Base-by-base conservation (phyloP, 768 basidiomycete genomes). In the Lactarius trivialis region DNA sequence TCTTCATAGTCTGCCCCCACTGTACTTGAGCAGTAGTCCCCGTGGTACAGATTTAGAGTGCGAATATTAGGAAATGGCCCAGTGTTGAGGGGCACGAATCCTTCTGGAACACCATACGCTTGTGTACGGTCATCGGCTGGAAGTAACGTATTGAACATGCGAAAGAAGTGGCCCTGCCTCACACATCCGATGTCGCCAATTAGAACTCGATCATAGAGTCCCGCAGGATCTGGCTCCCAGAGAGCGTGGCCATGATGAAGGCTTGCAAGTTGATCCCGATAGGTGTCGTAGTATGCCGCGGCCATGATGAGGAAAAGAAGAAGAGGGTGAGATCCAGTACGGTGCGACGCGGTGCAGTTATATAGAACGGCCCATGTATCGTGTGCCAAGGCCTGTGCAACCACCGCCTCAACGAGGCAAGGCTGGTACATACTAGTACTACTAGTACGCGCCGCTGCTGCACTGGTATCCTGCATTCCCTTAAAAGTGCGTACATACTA, bases 171-270 rank as follows among this genome's bases (percentile, higher is more conserved):
- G n/a, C 68, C 68, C 7, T 66, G 55, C 30, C 50, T 48, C 17
- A 67, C 55, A 39, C 58, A 64, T 11, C 68, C 68, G n/a, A 69
- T 65, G 52, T 69, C 68, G 32, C 61, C 68, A 30, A 68, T 53
- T 15, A 52, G 55, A 43, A 69, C 68, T 15, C 53, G 61, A 30
- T 68, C 62, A 32, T 69, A 69, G 8, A 64, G 58, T 12, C 48
- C 43, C 4, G 12, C 59, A 28, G 68, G 68, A 41, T 49, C 48
- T 28, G 68, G 68, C n/a, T 61, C 49, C 65, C 68, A 67, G 17
- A 67, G 57, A 7, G 66, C 65, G 17, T 19, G 51, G 8, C 51
- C 51, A 21, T 11, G 28, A 8, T 28, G n/a, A 12, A 52, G 51
- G 3, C 11, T 4, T 19, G 51, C 51, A 7, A 52, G 51, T 33